Percentiles rank a stretch among this genome's conserved stretches.
Conservation (phyloP, 2,329 filamentous ascomycete species). For the Colletotrichum sp. region DNA sequence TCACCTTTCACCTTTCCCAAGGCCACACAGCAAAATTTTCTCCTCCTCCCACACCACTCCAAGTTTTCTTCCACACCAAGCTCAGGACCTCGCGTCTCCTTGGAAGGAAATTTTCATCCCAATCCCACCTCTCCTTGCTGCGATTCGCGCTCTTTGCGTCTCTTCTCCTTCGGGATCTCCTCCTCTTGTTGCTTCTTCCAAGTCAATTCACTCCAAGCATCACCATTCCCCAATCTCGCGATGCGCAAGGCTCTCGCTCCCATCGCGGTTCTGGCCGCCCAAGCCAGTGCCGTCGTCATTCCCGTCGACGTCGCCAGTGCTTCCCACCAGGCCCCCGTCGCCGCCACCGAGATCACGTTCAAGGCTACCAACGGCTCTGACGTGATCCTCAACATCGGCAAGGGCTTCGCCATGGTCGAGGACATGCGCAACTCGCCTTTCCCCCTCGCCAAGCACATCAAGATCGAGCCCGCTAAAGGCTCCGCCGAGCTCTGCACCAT, state of each 20-base stretch:
- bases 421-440: background rate
- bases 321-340: background rate
- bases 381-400: background rate
- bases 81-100: background rate
- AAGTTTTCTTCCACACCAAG: background rate
- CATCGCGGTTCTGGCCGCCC: background rate
- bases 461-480: background rate
- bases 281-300: background rate
- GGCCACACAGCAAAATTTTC: background rate
- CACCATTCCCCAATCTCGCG: background rate
- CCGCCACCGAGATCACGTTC: background rate
- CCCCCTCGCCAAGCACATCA: background rate
- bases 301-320: background rate
- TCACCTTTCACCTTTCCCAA: background rate
- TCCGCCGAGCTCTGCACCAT: conserved; percentile 1
- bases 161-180: background rate
- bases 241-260: background rate
- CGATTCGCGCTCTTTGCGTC: background rate
- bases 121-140: background rate
- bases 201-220: background rate
- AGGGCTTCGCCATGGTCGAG: background rate
- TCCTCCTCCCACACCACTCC: background rate
- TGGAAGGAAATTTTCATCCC: background rate
- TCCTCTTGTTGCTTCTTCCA: background rate
- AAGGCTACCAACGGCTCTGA: conserved; percentile 4